Conservation (phyloP, 495 filamentous ascomycete genomes). For the Trichocladium antarcticum region DNA sequence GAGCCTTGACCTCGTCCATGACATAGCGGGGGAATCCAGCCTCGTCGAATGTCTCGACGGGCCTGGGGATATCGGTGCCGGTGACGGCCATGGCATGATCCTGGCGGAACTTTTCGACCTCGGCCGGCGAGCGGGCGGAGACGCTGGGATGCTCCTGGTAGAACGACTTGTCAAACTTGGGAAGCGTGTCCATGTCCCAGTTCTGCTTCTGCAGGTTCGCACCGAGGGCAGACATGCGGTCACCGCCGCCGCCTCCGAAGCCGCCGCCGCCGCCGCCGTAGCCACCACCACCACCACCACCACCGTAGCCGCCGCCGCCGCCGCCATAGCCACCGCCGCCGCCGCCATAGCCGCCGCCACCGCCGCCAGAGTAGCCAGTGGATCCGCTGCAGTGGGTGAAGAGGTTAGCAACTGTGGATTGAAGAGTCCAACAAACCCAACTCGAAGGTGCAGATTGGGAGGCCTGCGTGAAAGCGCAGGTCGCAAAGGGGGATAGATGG, state of each 20-base stretch:
- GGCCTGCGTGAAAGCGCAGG: not conserved
- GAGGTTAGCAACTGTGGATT: constrained; percentile 20
- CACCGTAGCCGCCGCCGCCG: constrained; percentile 27
- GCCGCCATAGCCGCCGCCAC: constrained; percentile 13
- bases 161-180: constrained; percentile 98
- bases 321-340: constrained; percentile 29
- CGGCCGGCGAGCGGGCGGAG: constrained; percentile 55
- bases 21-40: constrained; percentile 94
- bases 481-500: not conserved
- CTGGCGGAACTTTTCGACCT: constrained; percentile 78
- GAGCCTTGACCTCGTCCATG: constrained; percentile 94
- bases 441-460: too few species aligned
- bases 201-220: constrained; percentile 71
- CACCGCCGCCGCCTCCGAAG: constrained; percentile 55
- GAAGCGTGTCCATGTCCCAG: constrained; percentile 70
- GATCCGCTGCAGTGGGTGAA: constrained; percentile 18
- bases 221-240: constrained; percentile 89
- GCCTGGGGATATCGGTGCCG: constrained; percentile 72
- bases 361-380: constrained; percentile 22
- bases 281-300: constrained; percentile 43
- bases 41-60: constrained; percentile 93
- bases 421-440: constrained; percentile 10
- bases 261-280: constrained; percentile 44
- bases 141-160: constrained; percentile 90
- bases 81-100: constrained; percentile 68